Percentiles rank a stretch among this genome's conserved stretches.
These are phyloP conservation scores for Clathrus columnatus DNA, from an alignment of 768 basidiomycete genomes.

Conservation along the genomic window DNA sequence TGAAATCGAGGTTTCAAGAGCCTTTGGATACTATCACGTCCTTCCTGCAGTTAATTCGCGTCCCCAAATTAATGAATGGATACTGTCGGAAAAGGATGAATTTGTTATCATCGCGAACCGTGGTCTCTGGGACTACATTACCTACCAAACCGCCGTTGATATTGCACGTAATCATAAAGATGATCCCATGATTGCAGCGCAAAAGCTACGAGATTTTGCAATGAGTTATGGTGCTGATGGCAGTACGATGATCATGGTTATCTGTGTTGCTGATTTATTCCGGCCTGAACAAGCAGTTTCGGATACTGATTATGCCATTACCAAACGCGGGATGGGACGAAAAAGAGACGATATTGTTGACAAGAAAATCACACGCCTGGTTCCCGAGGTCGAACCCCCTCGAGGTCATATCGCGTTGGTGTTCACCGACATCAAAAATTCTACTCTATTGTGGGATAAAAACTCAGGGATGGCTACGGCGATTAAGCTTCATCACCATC, in stretches of 20 bases:
- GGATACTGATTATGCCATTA: conserved; percentile 28
- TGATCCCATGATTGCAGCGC: conserved; percentile 85
- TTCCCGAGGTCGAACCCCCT: conserved; percentile 75
- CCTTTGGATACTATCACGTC: conserved; percentile 88
- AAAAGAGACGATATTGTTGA: conserved; percentile 47
- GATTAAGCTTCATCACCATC: conserved; percentile 80
- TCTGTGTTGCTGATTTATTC: conserved; percentile 75
- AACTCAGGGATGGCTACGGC: conserved; percentile 94
- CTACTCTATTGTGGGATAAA: conserved; percentile 92
- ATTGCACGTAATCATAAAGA: conserved; percentile 61
- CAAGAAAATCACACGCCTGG: conserved; percentile 52
- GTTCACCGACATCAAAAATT: conserved; percentile 97
- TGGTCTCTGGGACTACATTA: conserved; percentile 89
- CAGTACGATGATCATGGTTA: conserved; percentile 97
- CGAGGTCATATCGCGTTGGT: conserved; percentile 84
- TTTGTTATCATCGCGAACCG: conserved; percentile 93
- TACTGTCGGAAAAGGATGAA: conserved; percentile 79
- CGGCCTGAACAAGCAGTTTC: conserved; percentile 28
- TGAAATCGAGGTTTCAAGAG: conserved; percentile 82
- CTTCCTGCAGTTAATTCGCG: conserved; percentile 86
- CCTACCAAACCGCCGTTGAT: conserved; percentile 93
- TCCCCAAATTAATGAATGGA: conserved; percentile 64
- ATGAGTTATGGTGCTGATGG: conserved; percentile 94
- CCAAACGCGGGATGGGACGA: conserved; percentile 17
- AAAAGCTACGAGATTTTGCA: conserved; percentile 93